These are phyloP conservation scores for Neurospora sp. DNA, from an alignment of 495 filamentous ascomycete genomes.

Conservation along the genomic window DNA sequence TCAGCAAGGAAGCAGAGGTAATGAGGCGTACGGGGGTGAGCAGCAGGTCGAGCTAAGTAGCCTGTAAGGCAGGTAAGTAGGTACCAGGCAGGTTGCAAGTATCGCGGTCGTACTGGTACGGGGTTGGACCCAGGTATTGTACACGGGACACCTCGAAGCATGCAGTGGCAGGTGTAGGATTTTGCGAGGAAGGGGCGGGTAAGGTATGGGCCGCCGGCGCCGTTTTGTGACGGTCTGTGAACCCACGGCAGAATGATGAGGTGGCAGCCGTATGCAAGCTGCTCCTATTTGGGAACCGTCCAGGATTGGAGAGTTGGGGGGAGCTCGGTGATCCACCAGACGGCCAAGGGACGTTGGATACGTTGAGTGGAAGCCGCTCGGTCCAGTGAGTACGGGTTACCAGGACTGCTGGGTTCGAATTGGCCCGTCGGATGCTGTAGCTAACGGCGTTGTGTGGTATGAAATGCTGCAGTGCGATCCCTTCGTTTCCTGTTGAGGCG, in stretches of 20 bases:
- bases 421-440: background rate
- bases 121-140: constrained; percentile 18
- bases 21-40: background rate
- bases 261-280: constrained; percentile 27
- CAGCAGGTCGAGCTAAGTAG: background rate
- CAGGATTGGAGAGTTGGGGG: constrained; percentile 6
- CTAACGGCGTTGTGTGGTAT: background rate
- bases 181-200: constrained; percentile 20
- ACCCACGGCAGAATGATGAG: constrained; percentile 27
- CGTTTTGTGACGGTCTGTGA: constrained; percentile 21
- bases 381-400: background rate
- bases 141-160: background rate
- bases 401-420: background rate
- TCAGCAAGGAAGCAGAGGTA: constrained; percentile 11
- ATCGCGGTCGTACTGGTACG: constrained; percentile 25
- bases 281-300: constrained; percentile 19
- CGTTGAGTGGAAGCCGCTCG: background rate
- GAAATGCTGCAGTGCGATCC: constrained; percentile 1
- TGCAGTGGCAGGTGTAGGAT: background rate
- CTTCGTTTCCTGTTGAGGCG: background rate
- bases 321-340: constrained; percentile 11
- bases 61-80: constrained; percentile 9
- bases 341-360: constrained; percentile 1
- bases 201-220: constrained; percentile 12
- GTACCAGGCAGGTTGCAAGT: constrained; percentile 7